These are phyloP conservation scores for Cucurbita moschata DNA, from an alignment of 306 rosid genomes.

Conservation along the genomic window DNA sequence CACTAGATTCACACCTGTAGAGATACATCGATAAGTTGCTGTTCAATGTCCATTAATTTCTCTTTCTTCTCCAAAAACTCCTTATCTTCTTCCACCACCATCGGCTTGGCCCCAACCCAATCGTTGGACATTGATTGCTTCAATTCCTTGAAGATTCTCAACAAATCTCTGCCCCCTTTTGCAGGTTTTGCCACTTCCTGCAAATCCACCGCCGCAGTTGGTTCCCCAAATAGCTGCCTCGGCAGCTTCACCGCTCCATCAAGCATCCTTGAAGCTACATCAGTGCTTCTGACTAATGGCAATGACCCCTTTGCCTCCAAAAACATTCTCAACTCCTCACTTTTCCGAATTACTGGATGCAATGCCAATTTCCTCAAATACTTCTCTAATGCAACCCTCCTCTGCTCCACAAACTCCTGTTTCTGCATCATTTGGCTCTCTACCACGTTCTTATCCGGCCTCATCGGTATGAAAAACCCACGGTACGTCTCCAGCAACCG, in stretches of 20 bases:
- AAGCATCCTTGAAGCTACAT: conserved; percentile 21
- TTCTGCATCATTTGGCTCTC: conserved; percentile 32
- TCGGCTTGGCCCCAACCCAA: conserved; percentile 68
- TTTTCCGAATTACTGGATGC: conserved; percentile 23
- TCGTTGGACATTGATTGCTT: conserved; percentile 77
- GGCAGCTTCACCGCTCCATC: conserved; percentile 27
- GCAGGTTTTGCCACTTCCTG: conserved; percentile 19
- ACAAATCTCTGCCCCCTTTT: conserved; percentile 24
- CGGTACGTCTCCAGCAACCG: conserved; percentile 22
- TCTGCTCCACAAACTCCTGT: conserved; percentile 29
- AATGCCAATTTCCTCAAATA: conserved; percentile 26
- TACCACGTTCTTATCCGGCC: conserved; percentile 36
- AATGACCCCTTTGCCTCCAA: conserved; percentile 15
- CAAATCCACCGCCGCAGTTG: conserved; percentile 7
- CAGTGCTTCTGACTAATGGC: conserved; percentile 17
- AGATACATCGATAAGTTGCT: conserved; percentile 52
- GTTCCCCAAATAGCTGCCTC: conserved; percentile 14
- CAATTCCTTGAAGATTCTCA: conserved; percentile 50
- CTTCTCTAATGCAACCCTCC: conserved; percentile 25
- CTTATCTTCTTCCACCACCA: conserved; percentile 76
- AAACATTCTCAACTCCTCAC: conserved; percentile 27
- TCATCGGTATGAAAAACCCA: conserved; percentile 26
- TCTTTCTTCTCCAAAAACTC: conserved; percentile 73
- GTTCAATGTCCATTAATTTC: conserved; percentile 60
- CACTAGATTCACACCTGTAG: conserved; percentile 45